These are phyloP conservation scores for Fusarium phyllophilum DNA, from an alignment of 2,329 filamentous ascomycete species.

Conservation along the genomic window DNA sequence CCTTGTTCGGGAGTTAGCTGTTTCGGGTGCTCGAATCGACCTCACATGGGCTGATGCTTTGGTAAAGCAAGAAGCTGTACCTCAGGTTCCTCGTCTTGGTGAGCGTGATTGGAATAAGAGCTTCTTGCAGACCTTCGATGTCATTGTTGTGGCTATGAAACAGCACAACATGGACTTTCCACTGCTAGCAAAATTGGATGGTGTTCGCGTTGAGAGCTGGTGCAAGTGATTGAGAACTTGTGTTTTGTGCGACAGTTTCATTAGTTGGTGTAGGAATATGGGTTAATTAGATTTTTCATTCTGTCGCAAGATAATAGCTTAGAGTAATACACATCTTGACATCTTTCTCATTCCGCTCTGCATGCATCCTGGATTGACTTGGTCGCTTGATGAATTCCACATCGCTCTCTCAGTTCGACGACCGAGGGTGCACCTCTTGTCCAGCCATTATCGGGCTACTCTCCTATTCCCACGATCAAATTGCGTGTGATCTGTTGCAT, in stretches of 20 bases:
- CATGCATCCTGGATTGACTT: fast-evolving
- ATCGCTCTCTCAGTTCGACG: fast-evolving
- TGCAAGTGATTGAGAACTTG: not conserved
- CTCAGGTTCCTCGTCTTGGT: not conserved
- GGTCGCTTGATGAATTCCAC: fast-evolving
- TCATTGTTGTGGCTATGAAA: not conserved
- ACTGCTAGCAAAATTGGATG: not conserved
- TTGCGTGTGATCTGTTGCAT: not conserved
- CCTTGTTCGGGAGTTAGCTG: not conserved
- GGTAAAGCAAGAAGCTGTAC: not conserved
- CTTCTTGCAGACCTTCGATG: not conserved
- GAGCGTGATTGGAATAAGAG: not conserved
- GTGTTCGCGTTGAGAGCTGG: not conserved
- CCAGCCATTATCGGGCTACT: too few species aligned
- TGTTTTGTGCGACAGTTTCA: not conserved
- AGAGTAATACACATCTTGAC: not conserved
- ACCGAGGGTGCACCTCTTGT: too few species aligned
- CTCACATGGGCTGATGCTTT: not conserved
- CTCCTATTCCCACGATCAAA: not conserved
- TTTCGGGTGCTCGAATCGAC: not conserved
- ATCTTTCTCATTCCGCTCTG: fast-evolving
- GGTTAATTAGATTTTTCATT: not conserved
- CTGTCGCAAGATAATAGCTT: not conserved
- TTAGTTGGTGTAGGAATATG: not conserved
- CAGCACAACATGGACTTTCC: not conserved